Evolutionary conservation across 2,329 filamentous ascomycete species (phyloP), one percentile per base, ranked within the genome.

Genomic region (Dactylonectria estremocensis): DNA sequence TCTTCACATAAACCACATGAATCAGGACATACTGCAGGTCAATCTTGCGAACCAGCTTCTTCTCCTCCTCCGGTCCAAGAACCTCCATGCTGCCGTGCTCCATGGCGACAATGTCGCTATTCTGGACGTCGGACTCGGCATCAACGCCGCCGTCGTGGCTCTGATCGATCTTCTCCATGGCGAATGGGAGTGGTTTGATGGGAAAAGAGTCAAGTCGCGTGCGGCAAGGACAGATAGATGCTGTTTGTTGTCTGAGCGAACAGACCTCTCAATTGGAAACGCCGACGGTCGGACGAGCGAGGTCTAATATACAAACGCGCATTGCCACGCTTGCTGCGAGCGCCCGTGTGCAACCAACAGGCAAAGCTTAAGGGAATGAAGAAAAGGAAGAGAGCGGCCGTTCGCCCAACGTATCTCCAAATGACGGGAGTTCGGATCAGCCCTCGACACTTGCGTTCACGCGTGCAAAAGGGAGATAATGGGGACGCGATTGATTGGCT

Each of bases 21-120:
- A n/a, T 43, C 5, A n/a, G 40, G 5, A 43, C 5, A 18, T 40
- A 69, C 66, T 64, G 58, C 48, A 65, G 50, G 48, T 72, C 70
- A 48, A 72, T 72, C 33, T 71, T 72, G 16, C 64, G 64, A 28
- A 72, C 57, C 35, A 72, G 16, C n/a, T 68, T 62, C 48, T 68
- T 69, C 20, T 72, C 70, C 1, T 71, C 70, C 13, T 67, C 66
- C 1, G 58, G 7, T 8, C 46, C 65, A 8, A 60, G 54, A 11
- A 57, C 49, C 16, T 54, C 63, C 18, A 54, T 35, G 16, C 35
- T 52, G 1, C 61, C 61, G 6, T 24, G 49, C 11, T 59, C 65
- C 35, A 64, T 37, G 8, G 57, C 57, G 48, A 33, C 22, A 46
- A 18, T 33, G 11, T 65, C 62, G 31, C 35, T 37, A 22, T 61